Evolutionary conservation across 768 basidiomycete genomes (phyloP), one percentile per base, ranked within the genome.

Genomic region (Gymnopilus junonius): DNA sequence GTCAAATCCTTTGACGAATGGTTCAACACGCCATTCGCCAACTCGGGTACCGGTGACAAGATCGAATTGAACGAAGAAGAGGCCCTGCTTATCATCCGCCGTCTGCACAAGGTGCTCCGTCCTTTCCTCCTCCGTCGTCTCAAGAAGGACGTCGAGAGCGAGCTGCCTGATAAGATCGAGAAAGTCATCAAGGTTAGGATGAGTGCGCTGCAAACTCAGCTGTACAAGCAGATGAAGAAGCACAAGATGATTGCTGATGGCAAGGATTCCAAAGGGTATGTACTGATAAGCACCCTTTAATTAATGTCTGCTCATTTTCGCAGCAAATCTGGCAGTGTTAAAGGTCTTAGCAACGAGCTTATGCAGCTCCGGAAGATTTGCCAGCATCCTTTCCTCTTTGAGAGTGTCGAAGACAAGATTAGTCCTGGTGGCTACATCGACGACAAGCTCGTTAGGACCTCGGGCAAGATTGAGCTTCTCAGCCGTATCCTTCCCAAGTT

Each of bases 61-160:
- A 97, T 99, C 73, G 95, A 97, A 82, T 76, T 99, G 80, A 97
- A 97, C 79, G 97, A 99, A 91, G 97, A 99, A 92, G 97, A 99
- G 81, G 93, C 94, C 3, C 83, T 99, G 37, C 90, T 99, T 60
- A 94, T 99, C 72, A 97, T 99, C 73, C 90, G 96, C 59, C 96
- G 97, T 72, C 76, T 94, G 76, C 95, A 97, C 70, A 98, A 98
- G 79, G 95, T 98, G 72, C 85, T 98, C 23, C 86, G 96, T 40
- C 95, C 96, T 15, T 98, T 98, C 88, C 83, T 98, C 73, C 81
- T 98, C 55, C 86, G 95, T 67, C 82, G 95, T 42, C 77, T 97
- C 79, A 98, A 98, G 84, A 96, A 95, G 80, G 95, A 98, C 70
- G 96, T 98, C 64, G 95, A 98, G 82, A 88, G 88, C 67, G 95